A percentile compares a stretch with the other conserved stretches of the same genome.
Evolutionary conservation across 768 basidiomycete species (phyloP).

Genomic region (Tricholoma sp.): DNA sequence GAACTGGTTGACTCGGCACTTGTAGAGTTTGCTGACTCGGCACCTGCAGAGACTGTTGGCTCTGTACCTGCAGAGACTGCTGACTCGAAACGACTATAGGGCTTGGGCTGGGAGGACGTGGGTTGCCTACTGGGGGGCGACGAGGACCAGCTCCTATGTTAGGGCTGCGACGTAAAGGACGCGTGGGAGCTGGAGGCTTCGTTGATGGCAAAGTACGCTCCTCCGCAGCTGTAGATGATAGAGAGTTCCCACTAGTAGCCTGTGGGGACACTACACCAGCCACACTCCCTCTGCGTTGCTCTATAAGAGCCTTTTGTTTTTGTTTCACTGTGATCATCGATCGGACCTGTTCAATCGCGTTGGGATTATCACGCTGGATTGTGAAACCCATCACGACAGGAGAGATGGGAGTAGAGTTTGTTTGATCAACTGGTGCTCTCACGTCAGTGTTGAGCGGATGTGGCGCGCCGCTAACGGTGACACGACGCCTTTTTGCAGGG

Average conservation of each 20-base stretch:
- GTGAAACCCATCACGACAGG: conserved; percentile 62
- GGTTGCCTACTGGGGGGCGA: conserved; percentile 21
- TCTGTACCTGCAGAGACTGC: conserved; percentile 20
- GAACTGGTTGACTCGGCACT: background rate
- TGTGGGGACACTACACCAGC: conserved; percentile 36
- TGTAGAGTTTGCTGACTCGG: conserved; percentile 21
- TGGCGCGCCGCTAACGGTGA: conserved; percentile 61
- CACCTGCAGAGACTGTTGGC: conserved; percentile 19
- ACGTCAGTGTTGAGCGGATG: conserved; percentile 53
- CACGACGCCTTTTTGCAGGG: conserved; percentile 60
- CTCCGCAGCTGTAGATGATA: conserved; percentile 24
- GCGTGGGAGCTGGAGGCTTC: conserved; percentile 18
- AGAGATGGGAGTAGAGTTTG: conserved; percentile 53
- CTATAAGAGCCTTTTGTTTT: conserved; percentile 65
- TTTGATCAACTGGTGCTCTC: conserved; percentile 35
- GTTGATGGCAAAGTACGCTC: conserved; percentile 21
- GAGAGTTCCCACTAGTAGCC: conserved; percentile 16
- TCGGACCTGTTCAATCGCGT: conserved; percentile 56
- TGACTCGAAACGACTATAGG: conserved; percentile 24
- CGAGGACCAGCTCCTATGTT: conserved; percentile 26
- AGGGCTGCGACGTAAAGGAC: conserved; percentile 34
- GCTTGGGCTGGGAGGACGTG: conserved; percentile 31
- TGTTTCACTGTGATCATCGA: conserved; percentile 61
- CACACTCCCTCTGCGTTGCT: conserved; percentile 62
- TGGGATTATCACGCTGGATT: conserved; percentile 52